Evolutionary conservation across 768 basidiomycete genomes (phyloP).

Genomic region (Kwoniella dendrophila): DNA sequence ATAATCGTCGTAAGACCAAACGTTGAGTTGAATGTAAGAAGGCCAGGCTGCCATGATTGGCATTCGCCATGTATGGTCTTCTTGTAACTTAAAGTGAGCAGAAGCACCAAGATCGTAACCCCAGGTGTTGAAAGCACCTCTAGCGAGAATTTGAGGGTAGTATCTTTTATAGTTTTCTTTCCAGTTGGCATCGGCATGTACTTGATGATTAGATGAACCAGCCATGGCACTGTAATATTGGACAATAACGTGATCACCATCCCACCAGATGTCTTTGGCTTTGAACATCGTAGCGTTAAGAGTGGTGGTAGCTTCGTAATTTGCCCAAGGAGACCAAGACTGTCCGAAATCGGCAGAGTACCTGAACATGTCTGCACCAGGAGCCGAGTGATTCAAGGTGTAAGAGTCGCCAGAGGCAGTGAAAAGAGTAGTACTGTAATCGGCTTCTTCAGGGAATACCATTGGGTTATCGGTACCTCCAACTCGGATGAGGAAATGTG

Average conservation of each 20-base stretch:
- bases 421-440: conserved; percentile 66
- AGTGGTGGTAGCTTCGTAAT: conserved; percentile 68
- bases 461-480: conserved; percentile 74
- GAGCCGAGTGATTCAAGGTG: conserved; percentile 76
- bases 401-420: conserved; percentile 66
- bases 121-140: conserved; percentile 89
- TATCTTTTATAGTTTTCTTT: conserved; percentile 64
- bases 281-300: conserved; percentile 66
- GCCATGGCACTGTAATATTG: conserved; percentile 83
- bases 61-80: conserved; percentile 65
- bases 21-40: conserved; percentile 83
- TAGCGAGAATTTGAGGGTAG: conserved; percentile 81
- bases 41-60: conserved; percentile 85
- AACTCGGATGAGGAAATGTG: conserved; percentile 80
- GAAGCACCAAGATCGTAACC: conserved; percentile 82
- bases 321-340: conserved; percentile 78
- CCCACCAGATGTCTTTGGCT: conserved; percentile 66
- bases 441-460: conserved; percentile 75
- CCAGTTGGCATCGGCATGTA: conserved; percentile 76
- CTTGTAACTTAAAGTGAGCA: conserved; percentile 65
- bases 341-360: conserved; percentile 84
- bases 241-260: conserved; percentile 79
- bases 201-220: conserved; percentile 65
- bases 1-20: conserved; percentile 86
- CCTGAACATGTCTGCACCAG: conserved; percentile 82